A percentile compares a stretch with the other conserved stretches of the same genome.
These are phyloP conservation scores for Lichenothelia convexa DNA, from an alignment of 495 filamentous ascomycete species.

Conservation along the genomic window DNA sequence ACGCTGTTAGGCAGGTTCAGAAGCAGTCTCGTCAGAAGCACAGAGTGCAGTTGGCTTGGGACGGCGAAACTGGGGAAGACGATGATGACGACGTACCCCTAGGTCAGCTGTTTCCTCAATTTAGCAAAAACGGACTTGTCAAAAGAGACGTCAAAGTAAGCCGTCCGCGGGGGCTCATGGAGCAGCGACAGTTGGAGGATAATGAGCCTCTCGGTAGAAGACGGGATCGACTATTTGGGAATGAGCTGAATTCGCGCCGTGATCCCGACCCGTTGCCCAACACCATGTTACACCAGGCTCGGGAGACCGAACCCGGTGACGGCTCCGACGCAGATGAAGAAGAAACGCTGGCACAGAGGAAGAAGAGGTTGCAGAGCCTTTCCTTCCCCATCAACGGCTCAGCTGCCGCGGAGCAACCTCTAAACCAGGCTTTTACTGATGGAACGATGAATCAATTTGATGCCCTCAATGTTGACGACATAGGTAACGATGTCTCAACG, in stretches of 20 bases:
- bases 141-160: conserved; percentile 27
- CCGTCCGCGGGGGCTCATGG: conserved; percentile 69
- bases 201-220: conserved; percentile 73
- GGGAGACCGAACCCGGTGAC: conserved; percentile 2
- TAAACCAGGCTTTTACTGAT: conserved; percentile 60
- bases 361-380: conserved; percentile 45
- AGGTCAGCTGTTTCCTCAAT: conserved; percentile 57
- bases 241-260: conserved; percentile 9
- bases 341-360: conserved; percentile 64
- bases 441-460: conserved; percentile 62
- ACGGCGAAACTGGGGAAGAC: no score
- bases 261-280: conserved; percentile 1
- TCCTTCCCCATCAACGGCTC: conserved; percentile 22
- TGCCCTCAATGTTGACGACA: conserved; percentile 22
- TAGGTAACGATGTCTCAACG: no score
- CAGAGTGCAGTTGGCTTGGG: conserved; percentile 76
- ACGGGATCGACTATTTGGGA: conserved; percentile 56
- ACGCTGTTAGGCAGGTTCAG: conserved; percentile 77
- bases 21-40: conserved; percentile 53
- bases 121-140: conserved; percentile 34
- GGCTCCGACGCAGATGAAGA: conserved; percentile 36
- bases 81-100: conserved; percentile 60
- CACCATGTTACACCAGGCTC: conserved; percentile 4
- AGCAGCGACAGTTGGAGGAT: conserved; percentile 69
- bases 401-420: conserved; percentile 32